Evolutionary conservation across 768 basidiomycete genomes (phyloP), one percentile per base, ranked within the genome.

Genomic region (Amanita rubescens): DNA sequence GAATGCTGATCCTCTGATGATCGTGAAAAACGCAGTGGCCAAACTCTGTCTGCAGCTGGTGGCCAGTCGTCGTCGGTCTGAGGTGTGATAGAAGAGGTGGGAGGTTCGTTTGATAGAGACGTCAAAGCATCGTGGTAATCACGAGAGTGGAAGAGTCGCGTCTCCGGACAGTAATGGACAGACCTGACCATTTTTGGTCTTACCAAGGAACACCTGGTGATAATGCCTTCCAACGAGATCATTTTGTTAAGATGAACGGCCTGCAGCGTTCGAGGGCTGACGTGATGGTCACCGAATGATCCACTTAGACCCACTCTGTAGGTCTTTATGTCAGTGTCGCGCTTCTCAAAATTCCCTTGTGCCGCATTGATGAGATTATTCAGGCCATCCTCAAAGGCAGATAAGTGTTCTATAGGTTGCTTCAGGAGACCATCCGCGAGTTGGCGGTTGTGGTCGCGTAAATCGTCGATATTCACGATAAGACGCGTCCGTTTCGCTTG

Each of bases 141-240:
- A 57, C 92, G 85, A 43, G 83, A 76, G 69, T 94, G 87, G 73
- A 94, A 96, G 35, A 80, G 76, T 49, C 76, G 74, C 15, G 93
- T 95, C 52, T 84, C 83, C n/a, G 87, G 85, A 65, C 93, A 95
- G 71, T 87, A 99, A 65, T 99, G 96, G 43, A 97, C 82, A 10
- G 96, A 97, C 66, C 87, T 89, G 65, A 96, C 79, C 91, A 99
- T 95, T 73, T 99, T 99, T 14, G 96, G 96, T 30, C 96, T 87
- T 51, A 98, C 95, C 54, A 99, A 84, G 6, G 94, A 97, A 68
- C 96, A 99, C 54, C 96, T 82, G 3, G 95, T 98, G 57, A 99
- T 93, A 65, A 99, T 99, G 35, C 95, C 96, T 72, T 99, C 96
- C 32, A 99, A 68, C 32, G 90, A 94, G 64, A 98, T 90, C 93